Evolutionary conservation across 495 filamentous ascomycete genomes (phyloP).

Genomic region (Tuber magnatum): DNA sequence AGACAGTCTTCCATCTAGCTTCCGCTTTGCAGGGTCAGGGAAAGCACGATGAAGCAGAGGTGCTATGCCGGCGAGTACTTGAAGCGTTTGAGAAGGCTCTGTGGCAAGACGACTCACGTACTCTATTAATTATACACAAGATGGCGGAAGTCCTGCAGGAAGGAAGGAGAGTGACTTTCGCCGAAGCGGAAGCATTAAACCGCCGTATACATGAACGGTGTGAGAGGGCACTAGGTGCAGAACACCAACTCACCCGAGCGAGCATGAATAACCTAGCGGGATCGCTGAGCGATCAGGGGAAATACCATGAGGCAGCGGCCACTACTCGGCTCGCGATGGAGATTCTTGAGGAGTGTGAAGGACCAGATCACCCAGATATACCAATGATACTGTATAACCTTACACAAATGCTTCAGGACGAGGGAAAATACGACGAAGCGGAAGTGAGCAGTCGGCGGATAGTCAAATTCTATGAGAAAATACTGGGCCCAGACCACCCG

Average conservation of each 20-base stretch:
- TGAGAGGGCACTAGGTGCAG: neutral
- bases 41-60: slow-evolving; percentile 1
- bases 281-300: neutral
- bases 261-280: neutral
- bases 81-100: neutral
- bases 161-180: neutral
- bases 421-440: neutral
- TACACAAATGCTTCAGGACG: neutral
- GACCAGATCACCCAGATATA: neutral
- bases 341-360: neutral
- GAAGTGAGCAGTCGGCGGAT: neutral
- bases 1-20: slow-evolving; percentile 5
- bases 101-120: neutral
- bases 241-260: neutral
- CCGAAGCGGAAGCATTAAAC: neutral
- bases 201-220: neutral
- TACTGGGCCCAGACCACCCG: neutral
- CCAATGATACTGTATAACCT: neutral
- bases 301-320: neutral
- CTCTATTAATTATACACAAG: neutral
- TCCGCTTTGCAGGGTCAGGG: neutral
- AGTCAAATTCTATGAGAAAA: neutral
- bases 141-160: neutral
- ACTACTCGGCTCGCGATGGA: neutral
- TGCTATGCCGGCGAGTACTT: slow-evolving; percentile 3